Base-by-base conservation (phyloP, 192 early-diverging fungal genomes). In the Coemansia sp. region DNA sequence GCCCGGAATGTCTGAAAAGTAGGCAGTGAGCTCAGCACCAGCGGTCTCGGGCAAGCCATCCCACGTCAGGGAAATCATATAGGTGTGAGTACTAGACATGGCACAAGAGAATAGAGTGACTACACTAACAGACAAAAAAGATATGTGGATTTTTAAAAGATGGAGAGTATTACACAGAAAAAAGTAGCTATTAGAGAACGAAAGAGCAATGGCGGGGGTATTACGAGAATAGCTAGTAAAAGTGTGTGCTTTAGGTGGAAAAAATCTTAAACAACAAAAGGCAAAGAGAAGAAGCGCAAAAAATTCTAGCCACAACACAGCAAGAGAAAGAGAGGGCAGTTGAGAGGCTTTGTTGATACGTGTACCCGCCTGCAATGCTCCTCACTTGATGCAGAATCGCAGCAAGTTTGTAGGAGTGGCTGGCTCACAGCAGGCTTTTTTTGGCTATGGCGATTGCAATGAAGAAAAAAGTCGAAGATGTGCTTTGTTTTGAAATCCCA, bases 21-120 rank as follows among this genome's bases (percentile, higher is more conserved):
- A 45, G 16, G 63, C 73, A 20, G 67, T 75, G 50, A 62, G 63
- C 53, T 75, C 73, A 13, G 50, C 73, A 21, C 42, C 58, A 33
- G 56, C 36, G 11, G 36, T 60, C 13, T 48, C 62, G 0, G 63
- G 50, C 37, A 42, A 58, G 38, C 36, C 59, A 18, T 62, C 53
- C 23, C 31, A 36, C 45, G 31, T 26, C 21, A 70, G 59, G 33
- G 53, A 40, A 59, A 76, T 59, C 21, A 43, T 45, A 34, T 70
- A 66, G 35, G 63, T 70, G 50, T 70, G 70, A 56, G 55, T 69
- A 48, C 36, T 56, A 48, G 33, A 63, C 46, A 60, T 46, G 37
- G 62, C 33, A 38, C 18, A 59, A 40, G 35, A 36, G 51, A 26
- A n/a, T 3, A 53, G 28, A 28, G 21, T 48, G 8, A 23, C 10